Conservation (phyloP, 1,139 yeast species). For the Scheffersomyces lignicola region DNA sequence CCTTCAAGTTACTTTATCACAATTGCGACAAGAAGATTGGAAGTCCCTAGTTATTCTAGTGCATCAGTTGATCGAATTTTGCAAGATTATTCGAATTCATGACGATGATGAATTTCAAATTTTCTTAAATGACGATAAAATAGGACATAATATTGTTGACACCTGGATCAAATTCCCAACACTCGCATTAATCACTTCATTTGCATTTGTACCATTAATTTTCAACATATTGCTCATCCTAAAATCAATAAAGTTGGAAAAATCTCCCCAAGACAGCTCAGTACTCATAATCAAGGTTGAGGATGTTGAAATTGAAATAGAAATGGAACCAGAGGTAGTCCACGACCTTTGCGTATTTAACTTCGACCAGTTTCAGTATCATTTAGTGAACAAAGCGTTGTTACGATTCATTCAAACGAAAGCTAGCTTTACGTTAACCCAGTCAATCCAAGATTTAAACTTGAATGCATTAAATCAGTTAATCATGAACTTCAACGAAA, state of each 20-base stretch:
- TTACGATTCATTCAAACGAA: neutral
- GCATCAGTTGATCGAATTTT: neutral
- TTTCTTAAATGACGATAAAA: neutral
- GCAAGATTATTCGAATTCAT: constrained; percentile 1
- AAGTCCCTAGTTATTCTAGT: neutral
- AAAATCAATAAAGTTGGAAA: neutral
- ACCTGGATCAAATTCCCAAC: constrained; percentile 2
- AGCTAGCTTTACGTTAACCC: neutral
- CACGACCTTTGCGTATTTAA: neutral
- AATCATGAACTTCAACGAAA: neutral
- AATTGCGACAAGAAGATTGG: neutral
- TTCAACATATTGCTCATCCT: neutral
- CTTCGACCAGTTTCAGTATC: neutral
- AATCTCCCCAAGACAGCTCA: neutral
- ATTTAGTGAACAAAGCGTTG: neutral
- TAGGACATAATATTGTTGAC: neutral
- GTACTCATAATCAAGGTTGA: neutral
- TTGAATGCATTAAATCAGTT: constrained; percentile 1
- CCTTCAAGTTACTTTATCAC: neutral
- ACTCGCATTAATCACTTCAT: neutral
- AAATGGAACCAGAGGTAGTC: neutral
- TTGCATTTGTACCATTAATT: neutral
- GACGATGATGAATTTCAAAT: neutral
- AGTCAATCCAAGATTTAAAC: neutral
- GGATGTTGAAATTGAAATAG: neutral